These are phyloP conservation scores for Amylostereum chailletii DNA, from an alignment of 1,284 basidiomycete genomes.

Conservation along the genomic window DNA sequence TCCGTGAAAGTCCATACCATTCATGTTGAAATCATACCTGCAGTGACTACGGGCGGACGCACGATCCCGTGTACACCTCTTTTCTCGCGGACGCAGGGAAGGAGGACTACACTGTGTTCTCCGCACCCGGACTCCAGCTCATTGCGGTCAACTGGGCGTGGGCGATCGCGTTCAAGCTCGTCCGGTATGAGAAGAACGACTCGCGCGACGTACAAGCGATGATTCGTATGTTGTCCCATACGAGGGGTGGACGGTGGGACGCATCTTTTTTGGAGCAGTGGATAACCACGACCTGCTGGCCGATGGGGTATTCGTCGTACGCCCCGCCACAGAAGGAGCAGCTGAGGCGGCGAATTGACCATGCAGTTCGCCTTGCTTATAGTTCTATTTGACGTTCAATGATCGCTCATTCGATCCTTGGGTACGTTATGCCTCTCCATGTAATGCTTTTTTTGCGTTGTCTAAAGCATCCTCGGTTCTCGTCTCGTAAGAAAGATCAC, in stretches of 20 bases:
- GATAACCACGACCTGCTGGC: slow-evolving; percentile 11
- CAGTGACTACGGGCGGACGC: slow-evolving; percentile 16
- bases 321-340: too few species aligned
- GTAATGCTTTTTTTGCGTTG: too few species aligned
- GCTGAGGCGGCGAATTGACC: too few species aligned
- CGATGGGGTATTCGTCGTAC: slow-evolving; percentile 8
- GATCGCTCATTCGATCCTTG: too few species aligned
- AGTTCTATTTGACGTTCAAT: too few species aligned
- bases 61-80: slow-evolving; percentile 52
- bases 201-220: slow-evolving; percentile 30
- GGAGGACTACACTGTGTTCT: slow-evolving; percentile 48
- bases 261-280: slow-evolving; percentile 34
- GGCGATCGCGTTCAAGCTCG: slow-evolving; percentile 63
- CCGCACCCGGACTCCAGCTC: slow-evolving; percentile 40
- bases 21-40: too few species aligned
- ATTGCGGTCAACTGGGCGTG: slow-evolving; percentile 59
- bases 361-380: too few species aligned
- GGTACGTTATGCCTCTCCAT: too few species aligned
- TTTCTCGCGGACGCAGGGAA: slow-evolving; percentile 38
- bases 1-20: too few species aligned
- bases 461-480: too few species aligned
- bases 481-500: too few species aligned
- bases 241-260: slow-evolving; percentile 46
- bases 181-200: slow-evolving; percentile 46
- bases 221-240: slow-evolving; percentile 39